These are phyloP conservation scores for Globisporangium nagaii DNA, from an alignment of 352 stramenopile genomes.

Conservation along the genomic window DNA sequence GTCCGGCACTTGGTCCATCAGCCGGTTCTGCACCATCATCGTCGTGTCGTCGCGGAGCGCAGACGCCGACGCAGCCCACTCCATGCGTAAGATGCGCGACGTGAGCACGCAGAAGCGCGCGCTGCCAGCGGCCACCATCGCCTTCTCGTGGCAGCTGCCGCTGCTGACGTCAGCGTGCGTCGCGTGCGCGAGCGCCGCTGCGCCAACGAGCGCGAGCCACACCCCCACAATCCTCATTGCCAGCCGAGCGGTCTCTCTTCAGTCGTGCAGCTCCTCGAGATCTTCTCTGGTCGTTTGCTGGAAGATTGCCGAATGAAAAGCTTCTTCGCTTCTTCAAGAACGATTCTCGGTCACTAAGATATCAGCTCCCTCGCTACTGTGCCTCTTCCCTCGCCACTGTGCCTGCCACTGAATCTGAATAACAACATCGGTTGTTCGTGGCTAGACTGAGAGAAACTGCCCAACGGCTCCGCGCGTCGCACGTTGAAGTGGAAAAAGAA, in stretches of 20 bases:
- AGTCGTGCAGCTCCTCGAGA: not conserved
- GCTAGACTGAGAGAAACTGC: too few relatives aligned
- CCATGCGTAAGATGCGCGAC: conserved; percentile 25
- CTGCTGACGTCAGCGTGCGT: not conserved
- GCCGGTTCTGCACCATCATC: conserved; percentile 17
- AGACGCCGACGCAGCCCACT: conserved; percentile 11
- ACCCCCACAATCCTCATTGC: conserved; percentile 1
- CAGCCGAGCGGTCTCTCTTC: not conserved
- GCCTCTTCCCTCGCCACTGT: too few relatives aligned
- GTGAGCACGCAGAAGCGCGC: conserved; percentile 36
- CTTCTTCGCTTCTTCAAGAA: not conserved
- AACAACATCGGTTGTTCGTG: too few relatives aligned
- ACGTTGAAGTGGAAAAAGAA: too few relatives aligned
- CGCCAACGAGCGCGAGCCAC: conserved; percentile 4
- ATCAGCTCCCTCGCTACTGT: not conserved
- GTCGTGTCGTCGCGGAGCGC: conserved; percentile 19
- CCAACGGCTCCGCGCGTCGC: too few relatives aligned
- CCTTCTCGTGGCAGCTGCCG: conserved; percentile 12
- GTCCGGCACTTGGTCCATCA: conserved; percentile 10
- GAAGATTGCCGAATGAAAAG: conserved; percentile 11
- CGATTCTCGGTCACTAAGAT: not conserved
- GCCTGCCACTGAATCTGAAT: too few relatives aligned
- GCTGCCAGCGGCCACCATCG: conserved; percentile 14
- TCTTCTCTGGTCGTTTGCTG: not conserved
- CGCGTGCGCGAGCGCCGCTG: not conserved